Percentiles rank a stretch among this genome's conserved stretches.
Evolutionary conservation across 495 filamentous ascomycete species (phyloP).

Genomic region (Penicillium daleae): DNA sequence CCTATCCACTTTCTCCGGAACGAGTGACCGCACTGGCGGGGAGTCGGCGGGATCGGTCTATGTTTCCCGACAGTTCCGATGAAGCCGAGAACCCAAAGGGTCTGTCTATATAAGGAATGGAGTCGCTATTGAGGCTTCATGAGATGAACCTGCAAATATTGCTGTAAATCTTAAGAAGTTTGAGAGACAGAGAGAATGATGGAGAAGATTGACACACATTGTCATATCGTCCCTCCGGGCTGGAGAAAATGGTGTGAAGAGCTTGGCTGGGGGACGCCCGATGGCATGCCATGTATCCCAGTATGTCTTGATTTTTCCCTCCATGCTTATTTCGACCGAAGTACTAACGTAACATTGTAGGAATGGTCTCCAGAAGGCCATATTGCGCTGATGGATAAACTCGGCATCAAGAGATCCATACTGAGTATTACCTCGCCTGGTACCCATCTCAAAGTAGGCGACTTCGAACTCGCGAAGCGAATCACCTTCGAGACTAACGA

Average conservation of each 20-base stretch:
- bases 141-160: too few species aligned
- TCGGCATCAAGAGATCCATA: conserved; percentile 6
- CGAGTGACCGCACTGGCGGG: not conserved
- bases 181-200: not conserved
- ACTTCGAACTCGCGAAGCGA: not conserved
- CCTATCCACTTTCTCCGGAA: not conserved
- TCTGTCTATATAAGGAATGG: not conserved
- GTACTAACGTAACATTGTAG: not conserved
- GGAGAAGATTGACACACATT: not conserved
- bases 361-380: conserved; percentile 8
- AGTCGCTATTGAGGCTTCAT: not conserved
- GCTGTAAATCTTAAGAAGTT: not conserved
- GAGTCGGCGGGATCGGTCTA: not conserved
- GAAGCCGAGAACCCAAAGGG: not conserved
- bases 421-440: conserved; percentile 11
- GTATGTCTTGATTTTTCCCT: not conserved
- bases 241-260: conserved; percentile 9
- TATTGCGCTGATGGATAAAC: conserved; percentile 8
- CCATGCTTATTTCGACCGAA: too few species aligned
- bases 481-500: not conserved
- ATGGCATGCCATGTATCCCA: not conserved
- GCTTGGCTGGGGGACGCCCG: not conserved
- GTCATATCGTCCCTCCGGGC: not conserved
- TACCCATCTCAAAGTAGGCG: conserved; percentile 7
- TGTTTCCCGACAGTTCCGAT: not conserved